Evolutionary conservation across 768 basidiomycete species (phyloP).

Genomic region (Panaeolus cyanescens): DNA sequence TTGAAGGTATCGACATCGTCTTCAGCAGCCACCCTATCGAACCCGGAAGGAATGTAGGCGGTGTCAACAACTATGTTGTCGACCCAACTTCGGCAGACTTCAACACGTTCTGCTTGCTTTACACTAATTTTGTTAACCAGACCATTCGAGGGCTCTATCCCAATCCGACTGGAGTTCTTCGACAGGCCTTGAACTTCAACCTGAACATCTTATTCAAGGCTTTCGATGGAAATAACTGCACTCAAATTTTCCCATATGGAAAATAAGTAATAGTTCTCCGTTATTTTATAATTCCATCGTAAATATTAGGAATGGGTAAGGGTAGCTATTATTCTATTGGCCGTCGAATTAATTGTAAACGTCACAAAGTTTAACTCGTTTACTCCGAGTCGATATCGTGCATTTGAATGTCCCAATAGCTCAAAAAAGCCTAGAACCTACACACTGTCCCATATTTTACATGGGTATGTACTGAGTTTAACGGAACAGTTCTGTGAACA

Average conservation of each 20-base stretch:
- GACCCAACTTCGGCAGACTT: slow-evolving; percentile 22
- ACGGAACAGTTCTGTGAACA: too few species aligned
- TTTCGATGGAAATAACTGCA: slow-evolving; percentile 11
- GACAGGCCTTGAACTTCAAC: slow-evolving; percentile 19
- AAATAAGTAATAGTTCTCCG: too few species aligned
- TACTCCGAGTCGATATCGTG: too few species aligned
- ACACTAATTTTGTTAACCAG: slow-evolving; percentile 21
- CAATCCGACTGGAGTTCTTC: slow-evolving; percentile 18
- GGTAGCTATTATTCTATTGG: too few species aligned
- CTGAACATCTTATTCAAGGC: slow-evolving; percentile 15
- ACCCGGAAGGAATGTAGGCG: slow-evolving; percentile 19
- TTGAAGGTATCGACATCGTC: slow-evolving; percentile 14
- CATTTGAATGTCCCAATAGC: too few species aligned
- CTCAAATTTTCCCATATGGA: slow-evolving; percentile 18
- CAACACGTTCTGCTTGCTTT: slow-evolving; percentile 18
- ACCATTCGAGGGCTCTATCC: slow-evolving; percentile 23
- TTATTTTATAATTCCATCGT: too few species aligned
- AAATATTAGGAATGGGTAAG: too few species aligned
- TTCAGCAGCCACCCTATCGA: slow-evolving; percentile 15
- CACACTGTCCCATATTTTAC: too few species aligned
- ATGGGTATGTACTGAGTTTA: too few species aligned
- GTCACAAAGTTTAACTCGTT: too few species aligned
- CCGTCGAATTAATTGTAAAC: too few species aligned
- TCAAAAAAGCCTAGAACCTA: too few species aligned
- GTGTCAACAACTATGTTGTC: slow-evolving; percentile 19